These are phyloP conservation scores for Viola odorata DNA, from an alignment of 345 rosid species.

Conservation along the genomic window DNA sequence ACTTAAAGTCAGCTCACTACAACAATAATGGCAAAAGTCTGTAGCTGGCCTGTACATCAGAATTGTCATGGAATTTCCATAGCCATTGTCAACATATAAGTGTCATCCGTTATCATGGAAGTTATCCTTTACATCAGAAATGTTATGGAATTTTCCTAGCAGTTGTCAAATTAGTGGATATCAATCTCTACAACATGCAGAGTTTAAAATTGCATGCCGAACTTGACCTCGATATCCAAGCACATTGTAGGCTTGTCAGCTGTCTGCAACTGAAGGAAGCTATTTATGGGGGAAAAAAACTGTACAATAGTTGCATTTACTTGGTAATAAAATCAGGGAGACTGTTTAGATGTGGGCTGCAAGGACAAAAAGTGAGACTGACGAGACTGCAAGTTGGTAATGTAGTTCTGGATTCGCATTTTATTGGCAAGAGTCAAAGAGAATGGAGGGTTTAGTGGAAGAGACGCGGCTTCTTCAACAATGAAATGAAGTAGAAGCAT, in stretches of 20 bases:
- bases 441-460: slow-evolving; percentile 58
- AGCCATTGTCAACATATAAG: not conserved
- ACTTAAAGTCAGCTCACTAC: not conserved
- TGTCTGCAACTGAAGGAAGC: not conserved
- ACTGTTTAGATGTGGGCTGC: slow-evolving; percentile 13
- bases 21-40: not conserved
- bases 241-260: not conserved
- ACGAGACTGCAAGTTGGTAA: slow-evolving; percentile 46
- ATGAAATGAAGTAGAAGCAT: slow-evolving; percentile 54
- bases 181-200: slow-evolving; percentile 12
- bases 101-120: not conserved
- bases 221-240: slow-evolving; percentile 10
- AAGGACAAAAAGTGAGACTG: slow-evolving; percentile 32
- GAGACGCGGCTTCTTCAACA: slow-evolving; percentile 51
- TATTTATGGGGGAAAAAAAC: slow-evolving; percentile 6
- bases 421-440: slow-evolving; percentile 36
- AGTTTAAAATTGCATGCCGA: slow-evolving; percentile 13
- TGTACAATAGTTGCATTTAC: slow-evolving; percentile 19
- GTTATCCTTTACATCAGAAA: slow-evolving; percentile 5
- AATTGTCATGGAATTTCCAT: not conserved
- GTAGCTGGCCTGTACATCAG: not conserved
- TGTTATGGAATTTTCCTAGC: not conserved
- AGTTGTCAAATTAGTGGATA: not conserved
- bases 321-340: slow-evolving; percentile 7
- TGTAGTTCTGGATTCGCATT: slow-evolving; percentile 52